phyloP scores from a whole-genome alignment of 2,329 filamentous ascomycete species.

The Lecanoromycetidae sp. region DNA sequence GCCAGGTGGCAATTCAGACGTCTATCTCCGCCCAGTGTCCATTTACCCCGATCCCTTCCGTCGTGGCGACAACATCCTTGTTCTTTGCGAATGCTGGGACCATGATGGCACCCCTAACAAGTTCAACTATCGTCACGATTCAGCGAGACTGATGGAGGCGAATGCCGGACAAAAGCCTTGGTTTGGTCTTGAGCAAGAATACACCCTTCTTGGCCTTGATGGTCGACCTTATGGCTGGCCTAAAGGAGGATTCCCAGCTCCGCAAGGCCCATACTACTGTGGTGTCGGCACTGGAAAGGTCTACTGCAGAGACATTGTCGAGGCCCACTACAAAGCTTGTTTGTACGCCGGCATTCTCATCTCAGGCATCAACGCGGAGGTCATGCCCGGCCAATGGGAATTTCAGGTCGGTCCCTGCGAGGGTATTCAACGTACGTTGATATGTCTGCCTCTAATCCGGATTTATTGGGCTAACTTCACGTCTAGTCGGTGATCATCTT shows the following conservation, averaged over 20 bases:
- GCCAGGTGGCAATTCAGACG: slow-evolving; percentile 88
- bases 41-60: slow-evolving; percentile 90
- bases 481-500: slow-evolving; percentile 79
- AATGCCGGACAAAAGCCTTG: slow-evolving; percentile 76
- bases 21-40: slow-evolving; percentile 85
- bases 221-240: slow-evolving; percentile 91
- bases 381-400: slow-evolving; percentile 97
- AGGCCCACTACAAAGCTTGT: slow-evolving; percentile 85
- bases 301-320: slow-evolving; percentile 94
- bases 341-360: slow-evolving; percentile 85
- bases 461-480: slow-evolving; percentile 22
- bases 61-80: slow-evolving; percentile 78
- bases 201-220: slow-evolving; percentile 76
- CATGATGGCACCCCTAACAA: slow-evolving; percentile 92
- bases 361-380: slow-evolving; percentile 97
- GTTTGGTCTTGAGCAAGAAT: slow-evolving; percentile 98
- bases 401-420: slow-evolving; percentile 88
- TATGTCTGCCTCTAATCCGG: background rate
- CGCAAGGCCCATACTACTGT: slow-evolving; percentile 93
- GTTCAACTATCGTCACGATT: slow-evolving; percentile 95
- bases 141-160: slow-evolving; percentile 75
- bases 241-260: slow-evolving; percentile 75
- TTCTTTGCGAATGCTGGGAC: slow-evolving; percentile 91
- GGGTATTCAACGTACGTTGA: slow-evolving; percentile 63
- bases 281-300: slow-evolving; percentile 96